phyloP scores from a whole-genome alignment of 768 basidiomycete genomes.

The Tephrocybe sp. region DNA sequence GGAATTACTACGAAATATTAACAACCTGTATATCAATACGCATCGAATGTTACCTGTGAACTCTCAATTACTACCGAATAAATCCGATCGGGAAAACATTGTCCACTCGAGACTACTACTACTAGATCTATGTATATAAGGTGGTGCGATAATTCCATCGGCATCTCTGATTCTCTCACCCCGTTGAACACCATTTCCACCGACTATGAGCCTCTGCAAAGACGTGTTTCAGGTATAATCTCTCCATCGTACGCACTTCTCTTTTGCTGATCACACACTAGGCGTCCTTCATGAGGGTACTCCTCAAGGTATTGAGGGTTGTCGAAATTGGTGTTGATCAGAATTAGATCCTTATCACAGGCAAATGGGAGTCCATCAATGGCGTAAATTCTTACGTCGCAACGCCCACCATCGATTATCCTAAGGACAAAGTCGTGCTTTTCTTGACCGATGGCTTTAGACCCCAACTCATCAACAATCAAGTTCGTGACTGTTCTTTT shows the following conservation, averaged over 20 bases:
- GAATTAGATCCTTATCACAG: conserved; percentile 27
- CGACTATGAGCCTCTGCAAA: conserved; percentile 35
- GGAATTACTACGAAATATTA: no score
- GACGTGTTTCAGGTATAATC: conserved; percentile 51
- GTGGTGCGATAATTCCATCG: no score
- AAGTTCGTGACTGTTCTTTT: conserved; percentile 29
- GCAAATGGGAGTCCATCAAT: conserved; percentile 44
- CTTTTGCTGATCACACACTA: conserved; percentile 14
- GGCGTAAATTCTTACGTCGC: conserved; percentile 55
- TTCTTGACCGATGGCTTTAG: conserved; percentile 57
- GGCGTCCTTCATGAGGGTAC: conserved; percentile 54
- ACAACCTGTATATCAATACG: no score
- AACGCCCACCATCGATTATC: conserved; percentile 48
- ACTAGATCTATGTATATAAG: no score
- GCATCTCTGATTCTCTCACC: no score
- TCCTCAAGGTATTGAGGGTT: conserved; percentile 35
- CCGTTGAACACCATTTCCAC: no score
- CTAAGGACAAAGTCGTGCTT: conserved; percentile 57
- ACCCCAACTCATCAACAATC: conserved; percentile 42
- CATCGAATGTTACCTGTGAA: no score
- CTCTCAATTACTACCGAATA: no score
- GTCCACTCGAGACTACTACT: no score
- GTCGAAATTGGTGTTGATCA: neutral
- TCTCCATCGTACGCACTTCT: conserved; percentile 4
- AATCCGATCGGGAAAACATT: no score